A percentile compares a stretch with the other conserved stretches of the same genome.
Evolutionary conservation across 805 yeast species (phyloP).

Genomic region (Schwanniomyces occidentalis): DNA sequence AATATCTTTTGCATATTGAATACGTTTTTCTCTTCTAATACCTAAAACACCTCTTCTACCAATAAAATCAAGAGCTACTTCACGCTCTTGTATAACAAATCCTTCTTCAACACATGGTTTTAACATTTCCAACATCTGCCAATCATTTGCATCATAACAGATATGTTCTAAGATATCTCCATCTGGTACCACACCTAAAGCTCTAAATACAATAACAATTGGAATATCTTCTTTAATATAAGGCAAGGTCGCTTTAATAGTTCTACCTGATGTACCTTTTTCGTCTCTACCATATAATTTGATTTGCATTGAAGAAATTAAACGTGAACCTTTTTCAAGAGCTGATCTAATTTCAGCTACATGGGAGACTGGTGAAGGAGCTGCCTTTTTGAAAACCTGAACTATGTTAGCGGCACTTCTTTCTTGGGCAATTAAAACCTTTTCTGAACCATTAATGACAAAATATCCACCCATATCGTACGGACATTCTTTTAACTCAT

Average conservation of each 20-base stretch:
- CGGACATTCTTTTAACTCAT: constrained; percentile 96
- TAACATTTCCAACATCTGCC: constrained; percentile 99
- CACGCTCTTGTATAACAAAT: constrained; percentile 95
- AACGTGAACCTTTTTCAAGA: constrained; percentile 93
- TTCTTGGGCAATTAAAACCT: constrained; percentile 97
- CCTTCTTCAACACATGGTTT: constrained; percentile 99
- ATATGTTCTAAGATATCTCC: constrained; percentile 98
- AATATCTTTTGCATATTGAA: constrained; percentile 95
- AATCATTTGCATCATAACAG: constrained; percentile 95
- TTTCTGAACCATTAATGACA: constrained; percentile 97
- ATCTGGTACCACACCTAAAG: constrained; percentile 97
- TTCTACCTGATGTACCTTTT: constrained; percentile 66
- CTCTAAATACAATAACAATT: constrained; percentile 94
- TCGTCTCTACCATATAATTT: constrained; percentile 85
- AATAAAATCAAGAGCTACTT: constrained; percentile 95
- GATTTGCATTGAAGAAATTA: constrained; percentile 91
- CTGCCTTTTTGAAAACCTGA: constrained; percentile 96
- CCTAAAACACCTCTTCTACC: constrained; percentile 98
- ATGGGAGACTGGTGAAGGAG: constrained; percentile 94
- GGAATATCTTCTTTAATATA: constrained; percentile 97
- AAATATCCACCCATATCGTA: constrained; percentile 99
- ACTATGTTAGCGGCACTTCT: constrained; percentile 98
- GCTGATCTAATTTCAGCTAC: constrained; percentile 97
- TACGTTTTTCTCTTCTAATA: constrained; percentile 95
- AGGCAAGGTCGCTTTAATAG: constrained; percentile 94